A percentile compares a stretch with the other conserved stretches of the same genome.
phyloP scores from a whole-genome alignment of 768 basidiomycete genomes.

The Suillus bovinus region DNA sequence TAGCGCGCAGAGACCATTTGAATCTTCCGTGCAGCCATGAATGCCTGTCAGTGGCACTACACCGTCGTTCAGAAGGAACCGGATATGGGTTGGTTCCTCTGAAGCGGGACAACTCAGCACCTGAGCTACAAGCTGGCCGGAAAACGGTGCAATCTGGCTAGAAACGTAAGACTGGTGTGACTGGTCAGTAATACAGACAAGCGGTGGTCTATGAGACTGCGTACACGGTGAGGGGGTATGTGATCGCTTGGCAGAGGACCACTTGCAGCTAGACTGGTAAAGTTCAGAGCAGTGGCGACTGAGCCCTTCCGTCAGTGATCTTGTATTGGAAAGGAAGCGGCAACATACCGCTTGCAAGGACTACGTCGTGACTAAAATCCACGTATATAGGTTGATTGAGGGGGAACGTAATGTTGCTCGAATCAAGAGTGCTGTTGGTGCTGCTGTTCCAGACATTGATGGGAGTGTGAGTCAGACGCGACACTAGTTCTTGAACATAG shows the following conservation, averaged over 20 bases:
- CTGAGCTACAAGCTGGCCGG: constrained; percentile 47
- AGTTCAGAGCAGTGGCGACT: constrained; percentile 46
- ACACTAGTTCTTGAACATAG: constrained; percentile 44
- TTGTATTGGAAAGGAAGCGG: neutral
- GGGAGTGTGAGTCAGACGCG: constrained; percentile 41
- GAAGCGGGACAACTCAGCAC: constrained; percentile 40
- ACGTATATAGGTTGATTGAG: constrained; percentile 42
- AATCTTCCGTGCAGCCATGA: constrained; percentile 39
- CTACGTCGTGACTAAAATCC: constrained; percentile 47
- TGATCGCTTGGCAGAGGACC: constrained; percentile 43
- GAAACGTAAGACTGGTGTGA: constrained; percentile 36
- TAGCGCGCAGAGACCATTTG: constrained; percentile 44
- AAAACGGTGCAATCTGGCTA: constrained; percentile 47
- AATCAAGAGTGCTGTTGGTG: constrained; percentile 47
- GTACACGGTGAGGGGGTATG: constrained; percentile 34
- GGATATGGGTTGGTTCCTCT: constrained; percentile 33
- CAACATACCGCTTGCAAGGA: constrained; percentile 38
- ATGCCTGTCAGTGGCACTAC: constrained; percentile 47
- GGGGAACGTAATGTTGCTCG: constrained; percentile 37
- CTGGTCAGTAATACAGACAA: neutral
- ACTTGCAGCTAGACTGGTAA: constrained; percentile 39
- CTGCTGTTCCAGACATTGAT: constrained; percentile 42
- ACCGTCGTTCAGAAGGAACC: constrained; percentile 51
- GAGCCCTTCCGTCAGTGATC: neutral
- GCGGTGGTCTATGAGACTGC: neutral